These are phyloP conservation scores for Aspergillus caelatus DNA, from an alignment of 2,329 filamentous ascomycete genomes.

Conservation along the genomic window DNA sequence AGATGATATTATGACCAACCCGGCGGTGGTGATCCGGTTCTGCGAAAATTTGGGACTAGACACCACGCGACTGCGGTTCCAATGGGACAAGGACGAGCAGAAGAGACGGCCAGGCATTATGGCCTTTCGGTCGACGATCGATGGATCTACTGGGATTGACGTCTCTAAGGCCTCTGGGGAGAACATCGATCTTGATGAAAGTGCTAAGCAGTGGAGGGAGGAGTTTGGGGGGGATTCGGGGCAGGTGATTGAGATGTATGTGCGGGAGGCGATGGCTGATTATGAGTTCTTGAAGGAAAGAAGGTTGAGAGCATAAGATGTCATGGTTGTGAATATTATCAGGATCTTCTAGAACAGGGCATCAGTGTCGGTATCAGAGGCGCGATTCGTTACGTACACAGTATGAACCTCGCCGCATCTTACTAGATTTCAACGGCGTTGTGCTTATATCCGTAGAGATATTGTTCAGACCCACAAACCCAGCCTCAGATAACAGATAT, in stretches of 20 bases:
- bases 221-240: conserved; percentile 23
- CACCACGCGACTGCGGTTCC: not conserved
- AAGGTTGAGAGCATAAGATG: no score
- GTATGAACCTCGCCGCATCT: no score
- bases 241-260: not conserved
- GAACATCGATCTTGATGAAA: conserved; percentile 24
- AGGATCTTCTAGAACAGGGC: no score
- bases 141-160: not conserved
- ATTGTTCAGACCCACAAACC: no score
- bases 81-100: not conserved
- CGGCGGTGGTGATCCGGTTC: conserved; percentile 18
- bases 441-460: no score
- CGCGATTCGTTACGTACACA: no score
- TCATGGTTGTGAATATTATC: no score
- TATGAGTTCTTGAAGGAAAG: conserved; percentile 10
- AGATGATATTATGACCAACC: conserved; percentile 31
- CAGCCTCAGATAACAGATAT: no score
- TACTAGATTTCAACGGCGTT: no score
- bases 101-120: not conserved
- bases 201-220: conserved; percentile 27
- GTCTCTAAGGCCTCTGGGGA: not conserved
- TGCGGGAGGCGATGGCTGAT: conserved; percentile 14
- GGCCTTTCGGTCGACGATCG: not conserved
- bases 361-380: no score
- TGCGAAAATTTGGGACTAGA: conserved; percentile 25